phyloP scores from a whole-genome alignment of 108 stramenopile genomes.

The Aurantiochytrium sp. region DNA sequence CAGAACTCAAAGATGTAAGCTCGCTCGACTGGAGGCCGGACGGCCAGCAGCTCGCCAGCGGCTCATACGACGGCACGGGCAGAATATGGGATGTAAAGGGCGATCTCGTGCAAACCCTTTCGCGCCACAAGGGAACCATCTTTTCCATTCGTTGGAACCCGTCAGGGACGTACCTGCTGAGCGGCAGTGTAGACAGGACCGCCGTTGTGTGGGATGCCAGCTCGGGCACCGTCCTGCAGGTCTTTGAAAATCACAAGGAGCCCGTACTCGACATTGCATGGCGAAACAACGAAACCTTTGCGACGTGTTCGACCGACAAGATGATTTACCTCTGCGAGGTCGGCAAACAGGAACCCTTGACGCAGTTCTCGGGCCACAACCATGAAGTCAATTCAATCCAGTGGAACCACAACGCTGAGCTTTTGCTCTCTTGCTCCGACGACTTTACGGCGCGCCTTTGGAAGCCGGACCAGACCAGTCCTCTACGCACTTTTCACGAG shows the following conservation, averaged over 20 bases:
- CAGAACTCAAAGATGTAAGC: not conserved
- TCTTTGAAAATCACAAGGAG: not conserved
- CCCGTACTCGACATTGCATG: constrained; percentile 32
- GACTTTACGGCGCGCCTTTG: constrained; percentile 28
- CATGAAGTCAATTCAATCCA: constrained; percentile 29
- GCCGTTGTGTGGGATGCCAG: constrained; percentile 17
- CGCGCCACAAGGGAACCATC: constrained; percentile 10
- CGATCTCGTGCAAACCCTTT: not conserved
- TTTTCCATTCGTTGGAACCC: constrained; percentile 14
- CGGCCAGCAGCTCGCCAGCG: constrained; percentile 18
- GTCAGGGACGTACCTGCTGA: not conserved
- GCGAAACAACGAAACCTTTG: constrained; percentile 24
- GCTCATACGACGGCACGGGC: constrained; percentile 24
- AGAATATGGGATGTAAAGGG: constrained; percentile 26
- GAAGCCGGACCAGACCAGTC: constrained; percentile 19
- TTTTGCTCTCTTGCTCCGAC: constrained; percentile 21
- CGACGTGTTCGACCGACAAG: constrained; percentile 27
- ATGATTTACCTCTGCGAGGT: not conserved
- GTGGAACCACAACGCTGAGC: constrained; percentile 1
- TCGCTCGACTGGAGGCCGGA: constrained; percentile 21
- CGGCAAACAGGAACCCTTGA: not conserved
- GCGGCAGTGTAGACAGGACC: constrained; percentile 9
- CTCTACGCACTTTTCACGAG: not conserved
- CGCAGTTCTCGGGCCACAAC: constrained; percentile 4
- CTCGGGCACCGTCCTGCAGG: not conserved